Percentiles rank a stretch among this genome's conserved stretches.
Conservation (phyloP, 1,284 basidiomycete species). For the Inonotus hispidus region DNA sequence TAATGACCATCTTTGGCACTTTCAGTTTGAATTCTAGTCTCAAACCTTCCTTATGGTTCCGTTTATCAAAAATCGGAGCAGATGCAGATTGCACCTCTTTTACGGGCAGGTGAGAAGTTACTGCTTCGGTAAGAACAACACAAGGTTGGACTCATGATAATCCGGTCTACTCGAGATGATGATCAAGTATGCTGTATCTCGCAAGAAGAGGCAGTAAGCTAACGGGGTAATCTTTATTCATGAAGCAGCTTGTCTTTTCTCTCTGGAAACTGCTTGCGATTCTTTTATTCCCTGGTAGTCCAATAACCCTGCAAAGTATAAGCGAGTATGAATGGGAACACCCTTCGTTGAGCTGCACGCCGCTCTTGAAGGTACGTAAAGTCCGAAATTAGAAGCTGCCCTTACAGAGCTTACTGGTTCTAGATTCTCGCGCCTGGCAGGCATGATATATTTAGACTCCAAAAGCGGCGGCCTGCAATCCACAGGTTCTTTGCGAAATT, state of each 20-base stretch:
- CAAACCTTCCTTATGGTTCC: not conserved
- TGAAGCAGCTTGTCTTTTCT: too few relatives aligned
- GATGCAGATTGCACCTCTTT: not conserved
- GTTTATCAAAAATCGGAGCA: not conserved
- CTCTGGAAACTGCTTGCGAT: too few relatives aligned
- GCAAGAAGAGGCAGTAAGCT: too few relatives aligned
- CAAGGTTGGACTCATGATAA: slow-evolving; percentile 2
- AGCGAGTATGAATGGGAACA: too few relatives aligned
- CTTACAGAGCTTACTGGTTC: too few relatives aligned
- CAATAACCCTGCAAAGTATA: too few relatives aligned
- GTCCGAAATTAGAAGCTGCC: not conserved
- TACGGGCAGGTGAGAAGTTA: slow-evolving; percentile 7
- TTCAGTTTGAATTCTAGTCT: not conserved
- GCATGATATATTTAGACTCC: not conserved
- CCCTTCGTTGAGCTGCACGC: not conserved
- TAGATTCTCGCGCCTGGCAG: not conserved
- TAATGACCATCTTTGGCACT: not conserved
- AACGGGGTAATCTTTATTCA: too few relatives aligned
- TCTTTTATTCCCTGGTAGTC: too few relatives aligned
- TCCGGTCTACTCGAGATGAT: not conserved
- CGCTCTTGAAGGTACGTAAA: not conserved
- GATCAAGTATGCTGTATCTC: not conserved
- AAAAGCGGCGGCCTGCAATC: not conserved
- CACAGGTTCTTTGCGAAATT: too few relatives aligned
- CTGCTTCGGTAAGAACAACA: not conserved